Conservation (phyloP, 2,329 filamentous ascomycete species). For the Huntiella omanensis region DNA sequence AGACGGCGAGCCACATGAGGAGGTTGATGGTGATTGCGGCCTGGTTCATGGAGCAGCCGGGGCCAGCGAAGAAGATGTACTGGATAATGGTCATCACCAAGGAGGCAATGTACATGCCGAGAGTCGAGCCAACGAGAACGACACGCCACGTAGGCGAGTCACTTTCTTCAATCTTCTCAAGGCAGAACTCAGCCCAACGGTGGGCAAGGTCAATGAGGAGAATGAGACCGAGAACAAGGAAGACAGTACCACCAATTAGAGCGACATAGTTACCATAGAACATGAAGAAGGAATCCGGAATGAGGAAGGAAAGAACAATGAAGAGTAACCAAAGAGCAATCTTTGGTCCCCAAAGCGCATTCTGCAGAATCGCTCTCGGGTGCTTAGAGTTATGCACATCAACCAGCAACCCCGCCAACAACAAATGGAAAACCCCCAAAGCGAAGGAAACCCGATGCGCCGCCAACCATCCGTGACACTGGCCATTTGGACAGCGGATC, state of each 20-base stretch:
- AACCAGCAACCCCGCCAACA: slow-evolving; percentile 67
- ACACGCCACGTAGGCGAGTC: slow-evolving; percentile 73
- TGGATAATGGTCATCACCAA: slow-evolving; percentile 89
- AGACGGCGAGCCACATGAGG: slow-evolving; percentile 61
- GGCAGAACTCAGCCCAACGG: slow-evolving; percentile 91
- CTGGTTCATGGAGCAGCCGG: slow-evolving; percentile 86
- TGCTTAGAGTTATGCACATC: slow-evolving; percentile 78
- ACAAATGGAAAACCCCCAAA: slow-evolving; percentile 78
- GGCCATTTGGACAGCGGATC: slow-evolving; percentile 75
- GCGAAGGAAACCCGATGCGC: slow-evolving; percentile 97
- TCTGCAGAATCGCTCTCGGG: slow-evolving; percentile 73
- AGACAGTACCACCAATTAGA: slow-evolving; percentile 73
- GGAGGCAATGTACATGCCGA: slow-evolving; percentile 83
- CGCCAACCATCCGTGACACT: slow-evolving; percentile 89
- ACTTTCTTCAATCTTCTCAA: slow-evolving; percentile 77
- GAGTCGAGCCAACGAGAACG: slow-evolving; percentile 74
- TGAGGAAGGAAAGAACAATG: slow-evolving; percentile 83
- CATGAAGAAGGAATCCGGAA: slow-evolving; percentile 86
- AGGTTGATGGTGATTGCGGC: slow-evolving; percentile 89
- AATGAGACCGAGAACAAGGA: slow-evolving; percentile 80
- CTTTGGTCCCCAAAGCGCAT: slow-evolving; percentile 98
- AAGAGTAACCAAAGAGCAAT: slow-evolving; percentile 74
- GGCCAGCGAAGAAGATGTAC: slow-evolving; percentile 84
- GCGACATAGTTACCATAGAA: slow-evolving; percentile 92
- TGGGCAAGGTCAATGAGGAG: slow-evolving; percentile 89